Evolutionary conservation across 1,139 yeast species (phyloP), one percentile per base, ranked within the genome.

Genomic region (Suhomyces guaymorum): DNA sequence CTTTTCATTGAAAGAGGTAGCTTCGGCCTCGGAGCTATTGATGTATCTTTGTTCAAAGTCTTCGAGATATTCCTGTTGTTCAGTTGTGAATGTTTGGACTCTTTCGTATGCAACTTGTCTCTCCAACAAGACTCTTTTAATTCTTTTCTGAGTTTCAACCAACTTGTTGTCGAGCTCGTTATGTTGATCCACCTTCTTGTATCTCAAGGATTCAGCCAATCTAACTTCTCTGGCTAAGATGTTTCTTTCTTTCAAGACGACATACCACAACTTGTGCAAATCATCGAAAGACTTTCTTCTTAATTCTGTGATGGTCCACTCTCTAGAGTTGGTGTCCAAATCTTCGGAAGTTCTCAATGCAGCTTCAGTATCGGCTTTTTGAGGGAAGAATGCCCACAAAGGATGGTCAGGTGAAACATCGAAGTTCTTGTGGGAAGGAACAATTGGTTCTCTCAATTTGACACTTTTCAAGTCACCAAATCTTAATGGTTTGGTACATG

Each of bases 261-360:
- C 71, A 58, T 88, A 90, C 97, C 98, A 92, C 50, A 92, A 71
- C 30, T 79, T 76, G 61, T 94, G 98, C 51, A 92, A 68, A 58
- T 92, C 98, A 26, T 89, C 95, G 53, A 89, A 94, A 11, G 89
- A 79, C 59, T 92, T 94, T 43, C 94, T 75, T 60, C 99, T 81
- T 47, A 92, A 75, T 56, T 92, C 97, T 9, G 89, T 82, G 40
- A 88, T 74, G 7, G 82, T 66, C 99, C 98, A 94, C 8, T 94
- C 69, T 47, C 96, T 75, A 10, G 95, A 87, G 20, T 51, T 54
- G 19, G 67, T 59, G 39, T 73, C 72, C 26, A 88, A 54, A 15
- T 84, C 90, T 4, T 70, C 75, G 2, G 73, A 57, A 2, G 70
- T 61, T 48, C 97, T 74, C 44, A 83, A 64, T 46, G 80, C 78